These are phyloP conservation scores for Plectosphaerella sp. DNA, from an alignment of 2,329 filamentous ascomycete genomes.

Conservation along the genomic window DNA sequence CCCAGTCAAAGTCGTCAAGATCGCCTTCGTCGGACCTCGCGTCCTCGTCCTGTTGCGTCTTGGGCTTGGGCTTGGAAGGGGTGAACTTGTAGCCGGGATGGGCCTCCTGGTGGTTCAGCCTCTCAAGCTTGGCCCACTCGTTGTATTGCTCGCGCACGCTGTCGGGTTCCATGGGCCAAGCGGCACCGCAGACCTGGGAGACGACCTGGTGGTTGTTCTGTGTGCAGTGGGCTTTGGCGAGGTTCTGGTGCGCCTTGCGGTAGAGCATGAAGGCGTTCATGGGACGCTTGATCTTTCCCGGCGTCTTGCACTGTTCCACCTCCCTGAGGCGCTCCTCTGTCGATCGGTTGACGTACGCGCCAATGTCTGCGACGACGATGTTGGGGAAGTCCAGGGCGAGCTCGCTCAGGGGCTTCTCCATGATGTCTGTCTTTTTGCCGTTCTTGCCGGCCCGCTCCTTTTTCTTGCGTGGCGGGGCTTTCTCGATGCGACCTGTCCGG, in stretches of 20 bases:
- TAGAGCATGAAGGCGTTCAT: constrained; percentile 99
- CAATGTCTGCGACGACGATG: constrained; percentile 72
- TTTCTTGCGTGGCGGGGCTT: constrained; percentile 28
- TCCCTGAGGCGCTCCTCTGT: constrained; percentile 63
- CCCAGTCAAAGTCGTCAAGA: constrained; percentile 41
- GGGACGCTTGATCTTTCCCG: constrained; percentile 78
- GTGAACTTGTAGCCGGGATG: constrained; percentile 94
- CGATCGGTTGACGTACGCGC: constrained; percentile 70
- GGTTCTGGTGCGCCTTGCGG: constrained; percentile 83
- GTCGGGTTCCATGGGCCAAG: constrained; percentile 79
- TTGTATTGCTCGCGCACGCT: constrained; percentile 72
- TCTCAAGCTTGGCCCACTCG: constrained; percentile 72
- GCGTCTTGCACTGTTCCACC: constrained; percentile 61
- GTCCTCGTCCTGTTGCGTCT: constrained; percentile 23
- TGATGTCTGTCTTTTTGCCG: constrained; percentile 42
- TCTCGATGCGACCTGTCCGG: constrained; percentile 24
- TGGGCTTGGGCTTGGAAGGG: constrained; percentile 64
- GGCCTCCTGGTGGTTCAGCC: constrained; percentile 77
- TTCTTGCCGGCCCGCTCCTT: constrained; percentile 33
- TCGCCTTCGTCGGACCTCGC: constrained; percentile 38
- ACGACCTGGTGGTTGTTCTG: constrained; percentile 94
- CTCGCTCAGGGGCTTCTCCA: constrained; percentile 66
- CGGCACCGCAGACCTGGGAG: constrained; percentile 79
- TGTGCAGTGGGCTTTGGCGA: constrained; percentile 74
- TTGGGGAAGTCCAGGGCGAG: constrained; percentile 59